Evolutionary conservation across 768 basidiomycete genomes (phyloP).

Genomic region (Grammothele lineata): DNA sequence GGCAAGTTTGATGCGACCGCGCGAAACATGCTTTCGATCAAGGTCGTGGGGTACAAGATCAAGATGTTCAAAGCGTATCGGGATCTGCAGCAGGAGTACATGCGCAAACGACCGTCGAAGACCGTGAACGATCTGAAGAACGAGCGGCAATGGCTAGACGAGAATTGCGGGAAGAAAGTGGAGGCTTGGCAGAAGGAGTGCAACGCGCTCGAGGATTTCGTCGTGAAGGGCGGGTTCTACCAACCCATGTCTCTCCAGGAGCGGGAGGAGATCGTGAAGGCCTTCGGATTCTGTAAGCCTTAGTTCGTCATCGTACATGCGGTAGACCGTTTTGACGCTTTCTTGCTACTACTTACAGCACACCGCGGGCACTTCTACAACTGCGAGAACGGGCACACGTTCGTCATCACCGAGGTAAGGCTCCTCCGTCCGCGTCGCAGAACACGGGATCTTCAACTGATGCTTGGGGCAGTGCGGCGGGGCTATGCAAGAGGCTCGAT

Average conservation of each 20-base stretch:
- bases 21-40: constrained; percentile 4
- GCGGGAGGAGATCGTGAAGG: constrained; percentile 23
- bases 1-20: too few relatives aligned
- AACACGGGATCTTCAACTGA: background rate
- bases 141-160: constrained; percentile 24
- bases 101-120: constrained; percentile 19
- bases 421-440: background rate
- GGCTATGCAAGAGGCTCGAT: constrained; percentile 41
- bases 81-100: constrained; percentile 12
- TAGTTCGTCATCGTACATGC: too few relatives aligned
- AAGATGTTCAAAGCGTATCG: background rate
- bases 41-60: constrained; percentile 8
- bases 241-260: constrained; percentile 23
- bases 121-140: constrained; percentile 9
- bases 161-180: constrained; percentile 21
- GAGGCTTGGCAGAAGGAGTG: constrained; percentile 21
- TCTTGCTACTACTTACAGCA: constrained; percentile 11
- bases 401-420: constrained; percentile 52
- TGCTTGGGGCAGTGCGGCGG: constrained; percentile 50
- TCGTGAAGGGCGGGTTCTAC: constrained; percentile 17
- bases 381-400: constrained; percentile 54
- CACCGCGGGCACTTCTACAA: constrained; percentile 31
- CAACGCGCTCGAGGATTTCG: constrained; percentile 13
- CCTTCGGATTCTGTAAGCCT: constrained; percentile 24
- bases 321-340: too few relatives aligned